Evolutionary conservation across 2,329 filamentous ascomycete species (phyloP).

Genomic region (Sclerotinia spermophila): DNA sequence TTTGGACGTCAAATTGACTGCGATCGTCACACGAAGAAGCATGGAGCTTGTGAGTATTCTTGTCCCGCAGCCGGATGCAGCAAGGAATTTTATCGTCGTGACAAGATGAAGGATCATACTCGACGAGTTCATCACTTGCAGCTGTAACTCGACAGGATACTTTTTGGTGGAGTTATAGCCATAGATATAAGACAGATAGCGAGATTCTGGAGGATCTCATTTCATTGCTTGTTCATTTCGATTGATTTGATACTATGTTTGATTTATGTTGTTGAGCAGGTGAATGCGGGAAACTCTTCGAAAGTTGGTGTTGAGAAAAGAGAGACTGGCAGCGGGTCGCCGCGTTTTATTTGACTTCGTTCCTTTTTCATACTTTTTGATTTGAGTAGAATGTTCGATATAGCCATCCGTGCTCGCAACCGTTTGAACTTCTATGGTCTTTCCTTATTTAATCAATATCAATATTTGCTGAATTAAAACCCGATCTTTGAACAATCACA

Average conservation of each 20-base stretch:
- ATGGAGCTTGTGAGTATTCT: neutral
- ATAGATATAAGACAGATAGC: neutral
- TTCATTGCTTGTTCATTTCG: neutral
- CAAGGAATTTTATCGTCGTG: neutral
- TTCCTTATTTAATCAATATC: neutral
- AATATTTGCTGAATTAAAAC: neutral
- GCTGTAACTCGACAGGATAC: neutral
- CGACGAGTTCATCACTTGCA: neutral
- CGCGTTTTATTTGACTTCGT: neutral
- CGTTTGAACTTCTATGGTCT: too few relatives aligned
- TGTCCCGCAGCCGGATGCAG: neutral
- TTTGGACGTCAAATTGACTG: slow-evolving; percentile 3
- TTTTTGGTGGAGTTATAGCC: neutral
- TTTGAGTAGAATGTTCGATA: neutral
- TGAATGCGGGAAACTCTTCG: neutral
- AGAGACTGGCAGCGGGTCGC: neutral
- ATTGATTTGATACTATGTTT: neutral
- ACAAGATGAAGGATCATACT: neutral
- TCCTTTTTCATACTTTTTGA: neutral
- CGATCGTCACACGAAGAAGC: neutral
- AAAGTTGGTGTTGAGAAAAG: too few relatives aligned
- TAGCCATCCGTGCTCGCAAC: neutral
- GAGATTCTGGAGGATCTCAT: neutral
- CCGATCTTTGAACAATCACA: neutral
- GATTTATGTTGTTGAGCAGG: neutral